phyloP scores from a whole-genome alignment of 225 moss, liverwort and hornwort species.

The Asterella californica region DNA sequence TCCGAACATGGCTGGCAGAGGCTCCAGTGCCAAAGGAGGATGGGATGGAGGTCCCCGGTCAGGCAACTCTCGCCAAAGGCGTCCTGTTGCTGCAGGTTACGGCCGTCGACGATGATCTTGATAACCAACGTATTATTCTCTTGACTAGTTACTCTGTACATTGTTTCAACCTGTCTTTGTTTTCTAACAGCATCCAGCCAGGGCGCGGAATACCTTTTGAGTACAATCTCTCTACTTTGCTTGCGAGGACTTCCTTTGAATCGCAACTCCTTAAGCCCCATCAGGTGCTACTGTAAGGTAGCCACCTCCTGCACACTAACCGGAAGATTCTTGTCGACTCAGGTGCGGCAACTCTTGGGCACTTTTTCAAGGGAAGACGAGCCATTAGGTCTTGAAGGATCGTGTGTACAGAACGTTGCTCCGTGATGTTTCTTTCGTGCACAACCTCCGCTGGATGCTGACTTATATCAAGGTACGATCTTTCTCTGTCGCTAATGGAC shows the following conservation, averaged over 20 bases:
- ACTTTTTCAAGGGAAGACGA: background rate
- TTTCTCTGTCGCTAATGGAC: background rate
- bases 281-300: background rate
- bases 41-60: conserved; percentile 73
- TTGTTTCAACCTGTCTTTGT: background rate
- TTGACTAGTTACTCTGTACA: background rate
- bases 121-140: background rate
- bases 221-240: too few relatives aligned
- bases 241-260: background rate
- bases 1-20: conserved; percentile 41
- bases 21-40: conserved; percentile 44
- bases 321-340: background rate
- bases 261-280: background rate
- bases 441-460: background rate
- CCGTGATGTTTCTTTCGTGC: background rate
- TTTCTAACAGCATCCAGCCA: background rate
- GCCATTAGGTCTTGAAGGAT: conserved; percentile 9
- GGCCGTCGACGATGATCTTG: conserved; percentile 58
- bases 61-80: conserved; percentile 75
- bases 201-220: background rate
- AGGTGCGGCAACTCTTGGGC: background rate
- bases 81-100: conserved; percentile 89
- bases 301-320: background rate
- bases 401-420: conserved; percentile 16
- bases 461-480: conserved; percentile 9